Conservation (phyloP, 108 stramenopile species). For the Chaetoceros tenuissimus region DNA sequence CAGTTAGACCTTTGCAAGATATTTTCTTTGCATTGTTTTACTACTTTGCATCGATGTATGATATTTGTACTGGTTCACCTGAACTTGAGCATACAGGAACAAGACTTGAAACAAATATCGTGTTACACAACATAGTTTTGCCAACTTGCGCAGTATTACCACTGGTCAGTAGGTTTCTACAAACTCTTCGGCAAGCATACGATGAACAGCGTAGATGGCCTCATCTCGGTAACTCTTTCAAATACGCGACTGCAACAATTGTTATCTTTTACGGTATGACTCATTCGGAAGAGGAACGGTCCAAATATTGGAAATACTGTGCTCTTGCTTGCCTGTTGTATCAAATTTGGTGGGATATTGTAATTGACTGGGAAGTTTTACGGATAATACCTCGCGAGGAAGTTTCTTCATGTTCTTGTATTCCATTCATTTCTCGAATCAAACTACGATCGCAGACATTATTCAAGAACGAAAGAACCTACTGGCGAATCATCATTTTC, state of each 20-base stretch:
- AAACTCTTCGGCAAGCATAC: slow-evolving; percentile 74
- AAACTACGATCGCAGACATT: slow-evolving; percentile 57
- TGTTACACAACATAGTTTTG: slow-evolving; percentile 70
- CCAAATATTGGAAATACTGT: slow-evolving; percentile 42
- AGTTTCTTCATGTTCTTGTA: slow-evolving; percentile 23
- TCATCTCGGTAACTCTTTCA: slow-evolving; percentile 72
- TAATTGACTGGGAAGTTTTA: slow-evolving; percentile 83
- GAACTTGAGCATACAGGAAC: slow-evolving; percentile 46
- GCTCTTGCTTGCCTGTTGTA: slow-evolving; percentile 54
- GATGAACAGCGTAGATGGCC: slow-evolving; percentile 78
- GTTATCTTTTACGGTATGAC: slow-evolving; percentile 82
- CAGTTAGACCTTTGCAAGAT: slow-evolving; percentile 75
- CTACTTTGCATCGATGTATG: slow-evolving; percentile 59
- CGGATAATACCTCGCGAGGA: slow-evolving; percentile 39
- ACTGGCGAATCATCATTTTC: slow-evolving; percentile 58
- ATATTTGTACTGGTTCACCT: slow-evolving; percentile 41
- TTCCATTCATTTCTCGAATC: slow-evolving; percentile 49
- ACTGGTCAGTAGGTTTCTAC: slow-evolving; percentile 68
- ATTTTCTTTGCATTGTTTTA: slow-evolving; percentile 67
- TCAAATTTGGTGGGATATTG: slow-evolving; percentile 80
- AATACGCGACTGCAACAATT: slow-evolving; percentile 65
- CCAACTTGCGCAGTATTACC: slow-evolving; percentile 66
- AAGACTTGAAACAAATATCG: slow-evolving; percentile 50
- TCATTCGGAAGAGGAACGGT: slow-evolving; percentile 62
- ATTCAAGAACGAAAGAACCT: slow-evolving; percentile 65